phyloP scores from a whole-genome alignment of 108 stramenopile genomes.

The Fragilaria radians region DNA sequence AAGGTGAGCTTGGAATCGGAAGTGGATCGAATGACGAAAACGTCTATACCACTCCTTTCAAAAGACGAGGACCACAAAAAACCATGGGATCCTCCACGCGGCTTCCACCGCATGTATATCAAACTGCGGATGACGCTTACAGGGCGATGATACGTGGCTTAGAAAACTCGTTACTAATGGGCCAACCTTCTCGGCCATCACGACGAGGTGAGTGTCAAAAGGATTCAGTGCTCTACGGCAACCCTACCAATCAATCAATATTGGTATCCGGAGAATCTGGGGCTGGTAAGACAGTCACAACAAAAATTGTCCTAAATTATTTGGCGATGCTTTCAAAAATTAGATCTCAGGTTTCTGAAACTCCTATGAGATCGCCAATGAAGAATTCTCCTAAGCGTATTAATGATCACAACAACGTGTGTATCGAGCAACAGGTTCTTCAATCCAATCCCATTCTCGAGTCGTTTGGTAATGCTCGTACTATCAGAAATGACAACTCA shows the following conservation, averaged over 20 bases:
- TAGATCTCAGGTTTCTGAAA: no score
- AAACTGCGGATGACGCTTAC: slow-evolving; percentile 64
- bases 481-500: slow-evolving; percentile 85
- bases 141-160: slow-evolving; percentile 44
- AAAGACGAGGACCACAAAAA: not conserved
- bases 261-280: slow-evolving; percentile 59
- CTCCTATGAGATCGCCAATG: no score
- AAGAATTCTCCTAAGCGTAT: slow-evolving; percentile 31
- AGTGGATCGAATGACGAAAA: not conserved
- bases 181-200: not conserved
- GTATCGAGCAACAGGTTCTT: slow-evolving; percentile 13
- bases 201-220: no score
- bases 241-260: slow-evolving; percentile 34
- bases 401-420: slow-evolving; percentile 1
- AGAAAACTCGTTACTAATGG: not conserved
- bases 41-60: not conserved
- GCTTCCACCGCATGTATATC: slow-evolving; percentile 69
- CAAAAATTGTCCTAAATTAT: slow-evolving; percentile 70
- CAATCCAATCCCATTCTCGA: slow-evolving; percentile 78
- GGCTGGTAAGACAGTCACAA: slow-evolving; percentile 59
- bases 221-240: not conserved
- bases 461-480: slow-evolving; percentile 83
- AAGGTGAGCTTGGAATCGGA: slow-evolving; percentile 16
- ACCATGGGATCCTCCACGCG: not conserved
- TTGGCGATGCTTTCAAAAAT: slow-evolving; percentile 45